A percentile compares a stretch with the other conserved stretches of the same genome.
Evolutionary conservation across 177 flowering plant species (phyloP).

Genomic region (Vitis hybrid): DNA sequence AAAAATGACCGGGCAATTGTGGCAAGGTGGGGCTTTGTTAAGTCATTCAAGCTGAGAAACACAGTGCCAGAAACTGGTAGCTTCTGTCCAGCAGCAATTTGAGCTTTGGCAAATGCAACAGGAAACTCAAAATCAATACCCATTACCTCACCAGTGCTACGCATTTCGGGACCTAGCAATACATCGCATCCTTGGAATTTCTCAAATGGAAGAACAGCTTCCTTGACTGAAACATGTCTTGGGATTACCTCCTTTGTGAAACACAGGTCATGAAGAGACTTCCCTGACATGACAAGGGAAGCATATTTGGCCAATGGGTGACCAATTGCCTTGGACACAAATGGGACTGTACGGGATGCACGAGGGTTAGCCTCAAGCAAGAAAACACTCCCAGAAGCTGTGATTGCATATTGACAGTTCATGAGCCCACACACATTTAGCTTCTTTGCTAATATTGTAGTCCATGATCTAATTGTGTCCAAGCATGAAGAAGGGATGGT

Average conservation of each 20-base stretch:
- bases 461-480: constrained; percentile 83
- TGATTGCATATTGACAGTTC: constrained; percentile 97
- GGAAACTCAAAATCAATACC: constrained; percentile 72
- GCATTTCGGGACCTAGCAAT: constrained; percentile 93
- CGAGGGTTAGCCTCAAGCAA: constrained; percentile 95
- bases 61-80: constrained; percentile 81
- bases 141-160: constrained; percentile 99
- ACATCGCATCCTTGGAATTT: constrained; percentile 95
- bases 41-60: constrained; percentile 82
- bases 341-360: constrained; percentile 95
- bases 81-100: constrained; percentile 89
- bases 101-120: constrained; percentile 88
- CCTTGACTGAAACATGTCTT: constrained; percentile 86
- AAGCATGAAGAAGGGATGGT: constrained; percentile 64
- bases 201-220: constrained; percentile 94
- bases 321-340: constrained; percentile 98
- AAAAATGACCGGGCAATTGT: constrained; percentile 65
- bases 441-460: constrained; percentile 71
- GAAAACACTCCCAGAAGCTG: constrained; percentile 76
- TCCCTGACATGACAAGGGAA: constrained; percentile 94
- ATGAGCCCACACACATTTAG: constrained; percentile 92
- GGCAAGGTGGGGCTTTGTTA: constrained; percentile 75
- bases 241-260: constrained; percentile 86
- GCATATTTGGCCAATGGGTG: constrained; percentile 96
- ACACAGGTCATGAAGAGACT: constrained; percentile 57